These are phyloP conservation scores for Penicillium sp. DNA, from an alignment of 2,329 filamentous ascomycete species.

Conservation along the genomic window DNA sequence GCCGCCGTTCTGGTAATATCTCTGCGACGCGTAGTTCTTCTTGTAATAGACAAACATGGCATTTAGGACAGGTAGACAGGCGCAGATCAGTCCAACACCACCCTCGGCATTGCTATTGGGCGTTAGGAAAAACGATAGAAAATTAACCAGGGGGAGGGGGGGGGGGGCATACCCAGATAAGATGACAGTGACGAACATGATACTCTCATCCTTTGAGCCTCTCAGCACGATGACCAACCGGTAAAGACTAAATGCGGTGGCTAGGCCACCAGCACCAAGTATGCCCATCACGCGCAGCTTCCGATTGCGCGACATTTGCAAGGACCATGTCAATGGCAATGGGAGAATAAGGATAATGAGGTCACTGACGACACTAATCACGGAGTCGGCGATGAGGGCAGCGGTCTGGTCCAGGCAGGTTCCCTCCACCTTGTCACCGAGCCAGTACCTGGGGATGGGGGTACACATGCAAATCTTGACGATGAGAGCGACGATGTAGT, in stretches of 20 bases:
- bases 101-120: slow-evolving; percentile 37
- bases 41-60: slow-evolving; percentile 27
- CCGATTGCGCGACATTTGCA: slow-evolving; percentile 38
- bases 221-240: slow-evolving; percentile 38
- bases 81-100: slow-evolving; percentile 39
- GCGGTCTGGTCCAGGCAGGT: slow-evolving; percentile 38
- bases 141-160: no score
- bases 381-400: slow-evolving; percentile 39
- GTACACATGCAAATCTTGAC: slow-evolving; percentile 41
- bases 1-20: slow-evolving; percentile 27
- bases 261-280: slow-evolving; percentile 39
- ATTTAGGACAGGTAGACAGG: slow-evolving; percentile 37
- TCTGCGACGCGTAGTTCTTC: slow-evolving; percentile 28
- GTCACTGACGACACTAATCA: slow-evolving; percentile 41
- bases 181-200: slow-evolving; percentile 38
- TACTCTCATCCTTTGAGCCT: slow-evolving; percentile 33
- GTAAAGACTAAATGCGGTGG: slow-evolving; percentile 40
- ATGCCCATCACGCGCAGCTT: slow-evolving; percentile 40
- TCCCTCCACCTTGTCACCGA: slow-evolving; percentile 18
- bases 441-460: slow-evolving; percentile 40
- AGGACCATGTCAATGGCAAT: slow-evolving; percentile 39
- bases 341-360: slow-evolving; percentile 38
- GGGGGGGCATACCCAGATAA: slow-evolving; percentile 36
- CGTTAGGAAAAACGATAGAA: neutral
- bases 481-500: slow-evolving; percentile 38